Conservation (phyloP, 148 eudicot species). For the Pouteria glomerata region DNA sequence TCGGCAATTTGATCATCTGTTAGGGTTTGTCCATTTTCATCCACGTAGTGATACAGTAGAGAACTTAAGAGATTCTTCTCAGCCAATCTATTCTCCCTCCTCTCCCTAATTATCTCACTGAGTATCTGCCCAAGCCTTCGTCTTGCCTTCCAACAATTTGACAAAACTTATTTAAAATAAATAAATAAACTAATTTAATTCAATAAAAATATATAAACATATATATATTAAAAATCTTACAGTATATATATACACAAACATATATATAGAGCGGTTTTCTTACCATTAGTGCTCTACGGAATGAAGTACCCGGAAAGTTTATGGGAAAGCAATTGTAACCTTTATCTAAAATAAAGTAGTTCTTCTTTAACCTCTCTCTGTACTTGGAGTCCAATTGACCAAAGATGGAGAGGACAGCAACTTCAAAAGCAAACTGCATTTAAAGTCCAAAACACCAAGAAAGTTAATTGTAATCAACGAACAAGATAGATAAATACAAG, state of each 20-base stretch:
- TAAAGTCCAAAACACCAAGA: not conserved
- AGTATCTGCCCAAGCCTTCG: constrained; percentile 4
- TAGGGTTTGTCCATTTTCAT: constrained; percentile 5
- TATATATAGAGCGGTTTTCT: not conserved
- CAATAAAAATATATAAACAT: too few species aligned
- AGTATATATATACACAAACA: not conserved
- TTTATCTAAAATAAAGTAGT: constrained; percentile 5
- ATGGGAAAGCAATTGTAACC: constrained; percentile 13
- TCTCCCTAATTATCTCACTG: not conserved
- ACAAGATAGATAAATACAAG: too few species aligned
- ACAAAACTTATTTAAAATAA: too few species aligned
- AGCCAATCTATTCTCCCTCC: constrained; percentile 9
- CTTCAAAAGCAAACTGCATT: constrained; percentile 19
- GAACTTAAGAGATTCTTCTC: constrained; percentile 12
- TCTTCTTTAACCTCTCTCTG: constrained; percentile 7
- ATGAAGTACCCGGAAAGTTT: constrained; percentile 13
- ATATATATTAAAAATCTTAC: not conserved
- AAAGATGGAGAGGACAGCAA: constrained; percentile 8
- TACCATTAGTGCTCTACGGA: constrained; percentile 9
- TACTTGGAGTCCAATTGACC: constrained; percentile 6
- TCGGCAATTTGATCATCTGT: constrained; percentile 12
- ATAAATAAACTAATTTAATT: too few species aligned
- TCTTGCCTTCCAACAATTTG: constrained; percentile 16
- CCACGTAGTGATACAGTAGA: constrained; percentile 1
- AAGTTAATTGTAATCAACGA: too few species aligned